phyloP scores from a whole-genome alignment of 176 grass and related monocot genomes.

The Avena atlantica region DNA sequence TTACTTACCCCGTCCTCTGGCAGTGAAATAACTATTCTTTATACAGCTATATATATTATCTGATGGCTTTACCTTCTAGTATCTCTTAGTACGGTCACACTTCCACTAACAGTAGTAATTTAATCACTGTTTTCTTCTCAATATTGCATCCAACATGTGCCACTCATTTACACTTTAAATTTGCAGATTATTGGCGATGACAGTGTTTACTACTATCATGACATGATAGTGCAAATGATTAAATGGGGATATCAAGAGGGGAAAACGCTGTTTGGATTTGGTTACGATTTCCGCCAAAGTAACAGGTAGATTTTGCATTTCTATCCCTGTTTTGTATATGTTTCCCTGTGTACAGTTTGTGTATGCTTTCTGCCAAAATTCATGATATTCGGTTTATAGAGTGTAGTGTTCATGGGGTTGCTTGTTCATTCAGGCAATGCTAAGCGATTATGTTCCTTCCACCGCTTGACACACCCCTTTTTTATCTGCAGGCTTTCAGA shows the following conservation, averaged over 20 bases:
- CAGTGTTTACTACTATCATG: slow-evolving; percentile 96
- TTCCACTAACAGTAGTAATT: not conserved
- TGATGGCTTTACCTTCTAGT: not conserved
- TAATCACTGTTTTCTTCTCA: not conserved
- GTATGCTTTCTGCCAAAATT: slow-evolving; percentile 14
- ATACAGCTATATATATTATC: not conserved
- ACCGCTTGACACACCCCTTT: not conserved
- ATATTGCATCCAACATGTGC: slow-evolving; percentile 8
- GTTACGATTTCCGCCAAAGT: slow-evolving; percentile 99
- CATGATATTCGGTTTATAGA: not conserved
- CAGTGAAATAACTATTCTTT: not conserved
- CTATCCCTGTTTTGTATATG: slow-evolving; percentile 14
- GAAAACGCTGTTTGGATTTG: slow-evolving; percentile 97
- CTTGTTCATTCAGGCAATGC: not conserved
- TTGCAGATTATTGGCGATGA: slow-evolving; percentile 78
- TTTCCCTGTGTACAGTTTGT: not conserved
- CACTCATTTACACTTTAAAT: slow-evolving; percentile 34
- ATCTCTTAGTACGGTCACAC: not conserved
- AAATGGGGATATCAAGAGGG: slow-evolving; percentile 97
- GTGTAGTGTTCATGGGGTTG: not conserved
- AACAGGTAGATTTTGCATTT: slow-evolving; percentile 61
- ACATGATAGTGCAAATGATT: slow-evolving; percentile 98
- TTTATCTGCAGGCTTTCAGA: slow-evolving; percentile 72
- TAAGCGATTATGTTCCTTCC: not conserved
- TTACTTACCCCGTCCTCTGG: not conserved